phyloP scores from a whole-genome alignment of 2,329 filamentous ascomycete genomes.

The Aspergillus sp. region DNA sequence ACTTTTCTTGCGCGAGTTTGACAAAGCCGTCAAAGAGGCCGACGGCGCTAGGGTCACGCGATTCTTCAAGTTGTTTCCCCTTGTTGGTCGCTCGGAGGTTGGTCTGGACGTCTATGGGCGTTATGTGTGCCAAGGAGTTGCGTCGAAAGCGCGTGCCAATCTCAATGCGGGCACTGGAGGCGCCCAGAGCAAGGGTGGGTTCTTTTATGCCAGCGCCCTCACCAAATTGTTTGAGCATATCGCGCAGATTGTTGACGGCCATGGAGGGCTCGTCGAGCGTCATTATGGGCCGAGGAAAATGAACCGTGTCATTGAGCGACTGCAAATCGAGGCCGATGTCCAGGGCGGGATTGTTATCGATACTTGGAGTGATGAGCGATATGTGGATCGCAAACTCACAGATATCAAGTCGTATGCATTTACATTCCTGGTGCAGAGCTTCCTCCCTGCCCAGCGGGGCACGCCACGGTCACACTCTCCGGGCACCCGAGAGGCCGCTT shows the following conservation, averaged over 20 bases:
- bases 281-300: conserved; percentile 92
- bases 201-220: conserved; percentile 85
- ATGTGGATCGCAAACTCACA: conserved; percentile 74
- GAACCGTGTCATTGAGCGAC: conserved; percentile 81
- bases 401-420: conserved; percentile 98
- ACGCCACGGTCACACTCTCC: conserved; percentile 68
- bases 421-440: conserved; percentile 92
- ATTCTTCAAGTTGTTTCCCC: conserved; percentile 95
- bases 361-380: conserved; percentile 85
- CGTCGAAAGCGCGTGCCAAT: conserved; percentile 68
- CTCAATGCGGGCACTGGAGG: conserved; percentile 59
- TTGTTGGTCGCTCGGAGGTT: conserved; percentile 81
- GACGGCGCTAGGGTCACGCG: conserved; percentile 83
- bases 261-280: conserved; percentile 80
- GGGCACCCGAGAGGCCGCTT: conserved; percentile 47
- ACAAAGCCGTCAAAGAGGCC: conserved; percentile 77
- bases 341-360: conserved; percentile 94
- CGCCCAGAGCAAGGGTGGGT: conserved; percentile 59
- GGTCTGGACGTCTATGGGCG: conserved; percentile 90
- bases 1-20: conserved; percentile 88
- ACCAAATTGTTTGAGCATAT: conserved; percentile 96
- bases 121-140: conserved; percentile 93
- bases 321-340: conserved; percentile 91
- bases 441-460: conserved; percentile 61
- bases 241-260: conserved; percentile 87